These are phyloP conservation scores for Athelia psychrophila DNA, from an alignment of 1,284 basidiomycete genomes.

Conservation along the genomic window DNA sequence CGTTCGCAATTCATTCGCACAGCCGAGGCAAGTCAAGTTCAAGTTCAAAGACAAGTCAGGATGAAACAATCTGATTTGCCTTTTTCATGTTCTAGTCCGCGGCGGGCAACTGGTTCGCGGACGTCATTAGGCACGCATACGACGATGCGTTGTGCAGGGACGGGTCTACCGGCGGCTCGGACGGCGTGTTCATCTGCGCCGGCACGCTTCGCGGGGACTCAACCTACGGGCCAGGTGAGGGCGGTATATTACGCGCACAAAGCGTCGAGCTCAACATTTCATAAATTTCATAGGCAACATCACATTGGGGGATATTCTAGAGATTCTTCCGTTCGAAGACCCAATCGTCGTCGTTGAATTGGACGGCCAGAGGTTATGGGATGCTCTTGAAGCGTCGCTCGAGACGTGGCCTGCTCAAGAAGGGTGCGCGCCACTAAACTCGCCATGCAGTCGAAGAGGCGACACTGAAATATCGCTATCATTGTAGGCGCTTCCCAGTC, in stretches of 20 bases:
- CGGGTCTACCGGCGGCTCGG: conserved; percentile 56
- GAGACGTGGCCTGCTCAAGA: conserved; percentile 88
- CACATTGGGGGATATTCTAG: conserved; percentile 81
- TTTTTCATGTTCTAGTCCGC: conserved; percentile 51
- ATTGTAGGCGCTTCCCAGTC: conserved; percentile 81
- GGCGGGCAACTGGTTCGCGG: conserved; percentile 87
- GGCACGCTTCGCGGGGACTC: conserved; percentile 88
- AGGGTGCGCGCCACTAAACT: too few relatives aligned
- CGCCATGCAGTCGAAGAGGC: background rate
- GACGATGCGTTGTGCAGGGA: conserved; percentile 73
- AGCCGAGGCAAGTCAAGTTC: conserved; percentile 46
- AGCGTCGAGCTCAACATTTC: background rate
- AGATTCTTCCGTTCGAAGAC: conserved; percentile 90
- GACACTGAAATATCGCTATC: conserved; percentile 1
- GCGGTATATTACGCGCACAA: background rate
- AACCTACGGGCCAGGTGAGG: conserved; percentile 76
- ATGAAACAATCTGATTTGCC: background rate
- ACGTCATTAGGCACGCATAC: conserved; percentile 83
- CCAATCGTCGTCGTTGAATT: conserved; percentile 81
- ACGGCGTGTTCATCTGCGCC: conserved; percentile 82
- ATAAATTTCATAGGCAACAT: conserved; percentile 50
- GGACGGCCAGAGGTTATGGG: conserved; percentile 82
- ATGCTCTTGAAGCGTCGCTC: conserved; percentile 74
- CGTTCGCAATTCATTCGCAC: conserved; percentile 75
- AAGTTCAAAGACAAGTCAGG: conserved; percentile 4